Percentiles rank a stretch among this genome's conserved stretches.
Evolutionary conservation across 441 rosid genomes (phyloP).

Genomic region (Brassica balearica): DNA sequence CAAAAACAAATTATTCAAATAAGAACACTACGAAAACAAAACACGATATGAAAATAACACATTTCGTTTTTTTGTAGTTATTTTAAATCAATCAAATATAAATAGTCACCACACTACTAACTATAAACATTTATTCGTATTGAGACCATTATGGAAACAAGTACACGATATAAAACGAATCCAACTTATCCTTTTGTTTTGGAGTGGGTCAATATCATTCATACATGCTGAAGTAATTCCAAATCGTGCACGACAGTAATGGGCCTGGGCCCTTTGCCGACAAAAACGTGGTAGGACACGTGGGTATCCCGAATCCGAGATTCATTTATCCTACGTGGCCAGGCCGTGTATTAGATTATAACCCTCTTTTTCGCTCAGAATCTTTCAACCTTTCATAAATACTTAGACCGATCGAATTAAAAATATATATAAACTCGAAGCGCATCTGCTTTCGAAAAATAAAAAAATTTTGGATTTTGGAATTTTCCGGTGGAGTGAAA

Average conservation of each 20-base stretch:
- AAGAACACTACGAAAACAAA: background rate
- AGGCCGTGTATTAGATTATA: constrained; percentile 27
- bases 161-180: background rate
- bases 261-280: constrained; percentile 43
- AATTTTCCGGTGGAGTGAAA: constrained; percentile 5
- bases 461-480: background rate
- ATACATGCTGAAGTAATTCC: constrained; percentile 17
- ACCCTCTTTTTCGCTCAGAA: constrained; percentile 36
- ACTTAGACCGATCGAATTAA: constrained; percentile 20
- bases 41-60: background rate
- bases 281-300: constrained; percentile 19
- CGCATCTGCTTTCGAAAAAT: constrained; percentile 31
- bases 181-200: constrained; percentile 1
- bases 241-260: constrained; percentile 15
- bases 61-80: background rate
- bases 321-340: constrained; percentile 40
- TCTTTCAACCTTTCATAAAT: constrained; percentile 24
- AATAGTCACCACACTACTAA: background rate
- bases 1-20: background rate
- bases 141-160: background rate
- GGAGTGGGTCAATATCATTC: constrained; percentile 33
- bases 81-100: background rate
- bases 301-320: constrained; percentile 6
- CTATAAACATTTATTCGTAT: background rate
- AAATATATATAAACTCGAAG: constrained; percentile 14